Conservation (phyloP, 2,329 filamentous ascomycete genomes). For the Penicillium digitatum region DNA sequence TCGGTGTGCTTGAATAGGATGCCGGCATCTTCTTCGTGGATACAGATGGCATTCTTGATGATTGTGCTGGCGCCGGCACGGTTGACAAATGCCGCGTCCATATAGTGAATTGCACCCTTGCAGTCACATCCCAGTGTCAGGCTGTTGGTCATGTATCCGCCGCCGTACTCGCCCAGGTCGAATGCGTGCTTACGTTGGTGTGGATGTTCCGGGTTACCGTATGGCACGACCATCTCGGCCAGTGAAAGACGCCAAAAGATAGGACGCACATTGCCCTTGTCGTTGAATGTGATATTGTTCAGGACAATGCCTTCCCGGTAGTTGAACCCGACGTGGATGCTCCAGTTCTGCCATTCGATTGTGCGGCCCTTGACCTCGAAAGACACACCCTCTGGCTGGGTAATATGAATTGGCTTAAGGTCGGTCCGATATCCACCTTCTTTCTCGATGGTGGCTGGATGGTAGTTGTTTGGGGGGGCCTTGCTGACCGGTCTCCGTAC, state of each 20-base stretch:
- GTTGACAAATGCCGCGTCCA: conserved; percentile 82
- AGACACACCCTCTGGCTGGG: conserved; percentile 82
- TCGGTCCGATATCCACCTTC: conserved; percentile 72
- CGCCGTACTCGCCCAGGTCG: conserved; percentile 47
- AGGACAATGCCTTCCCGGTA: conserved; percentile 88
- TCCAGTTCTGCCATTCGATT: conserved; percentile 91
- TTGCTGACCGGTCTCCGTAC: conserved; percentile 71
- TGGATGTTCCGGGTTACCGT: conserved; percentile 48
- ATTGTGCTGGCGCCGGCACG: conserved; percentile 68
- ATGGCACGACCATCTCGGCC: conserved; percentile 91
- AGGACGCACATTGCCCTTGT: conserved; percentile 70
- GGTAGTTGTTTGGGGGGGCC: conserved; percentile 72
- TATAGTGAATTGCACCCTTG: conserved; percentile 71
- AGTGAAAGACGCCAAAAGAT: conserved; percentile 87
- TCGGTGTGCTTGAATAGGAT: conserved; percentile 94
- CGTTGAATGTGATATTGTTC: conserved; percentile 85
- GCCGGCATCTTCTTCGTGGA: conserved; percentile 88
- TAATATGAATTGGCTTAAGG: conserved; percentile 82
- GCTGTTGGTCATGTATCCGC: conserved; percentile 49
- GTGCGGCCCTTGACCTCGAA: conserved; percentile 72
- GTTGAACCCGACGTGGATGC: conserved; percentile 89
- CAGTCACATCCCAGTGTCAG: conserved; percentile 45
- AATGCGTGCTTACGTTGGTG: conserved; percentile 49
- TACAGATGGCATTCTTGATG: conserved; percentile 92
- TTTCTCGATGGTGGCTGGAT: conserved; percentile 66